These are phyloP conservation scores for Suillus plorans DNA, from an alignment of 768 basidiomycete genomes.

Conservation along the genomic window DNA sequence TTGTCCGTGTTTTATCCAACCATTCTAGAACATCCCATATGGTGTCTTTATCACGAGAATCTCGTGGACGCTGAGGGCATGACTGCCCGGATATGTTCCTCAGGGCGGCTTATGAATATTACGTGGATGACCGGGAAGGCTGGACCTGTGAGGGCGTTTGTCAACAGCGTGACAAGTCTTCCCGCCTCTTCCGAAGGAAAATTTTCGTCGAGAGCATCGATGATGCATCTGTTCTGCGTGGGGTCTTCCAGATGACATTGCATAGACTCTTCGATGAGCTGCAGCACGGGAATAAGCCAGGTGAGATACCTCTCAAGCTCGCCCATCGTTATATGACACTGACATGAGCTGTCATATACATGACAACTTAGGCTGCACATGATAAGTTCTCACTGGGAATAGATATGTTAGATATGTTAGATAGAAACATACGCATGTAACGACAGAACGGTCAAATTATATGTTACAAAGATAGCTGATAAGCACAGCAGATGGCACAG, in stretches of 20 bases:
- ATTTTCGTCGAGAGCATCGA: conserved; percentile 10
- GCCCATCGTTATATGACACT: too few species aligned
- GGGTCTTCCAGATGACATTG: neutral
- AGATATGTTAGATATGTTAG: too few species aligned
- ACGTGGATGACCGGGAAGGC: neutral
- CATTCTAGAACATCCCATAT: conserved; percentile 10
- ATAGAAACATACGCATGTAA: too few species aligned
- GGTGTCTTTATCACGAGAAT: conserved; percentile 9
- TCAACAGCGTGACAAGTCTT: conserved; percentile 9
- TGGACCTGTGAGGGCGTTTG: conserved; percentile 9
- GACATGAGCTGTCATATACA: too few species aligned
- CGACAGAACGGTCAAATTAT: too few species aligned
- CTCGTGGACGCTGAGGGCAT: conserved; percentile 6
- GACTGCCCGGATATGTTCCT: neutral
- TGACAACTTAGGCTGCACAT: too few species aligned
- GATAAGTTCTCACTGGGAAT: too few species aligned
- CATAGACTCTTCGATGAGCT: neutral
- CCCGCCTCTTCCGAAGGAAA: conserved; percentile 12
- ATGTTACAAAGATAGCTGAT: too few species aligned
- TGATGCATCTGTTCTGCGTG: conserved; percentile 11
- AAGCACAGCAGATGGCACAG: too few species aligned
- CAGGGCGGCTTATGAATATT: neutral
- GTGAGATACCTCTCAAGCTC: too few species aligned
- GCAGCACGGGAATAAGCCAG: too few species aligned
- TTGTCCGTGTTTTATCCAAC: conserved; percentile 10